Evolutionary conservation across 75 land plant genomes (phyloP), one percentile per base, ranked within the genome.

Genomic region (Picea sitchensis): DNA sequence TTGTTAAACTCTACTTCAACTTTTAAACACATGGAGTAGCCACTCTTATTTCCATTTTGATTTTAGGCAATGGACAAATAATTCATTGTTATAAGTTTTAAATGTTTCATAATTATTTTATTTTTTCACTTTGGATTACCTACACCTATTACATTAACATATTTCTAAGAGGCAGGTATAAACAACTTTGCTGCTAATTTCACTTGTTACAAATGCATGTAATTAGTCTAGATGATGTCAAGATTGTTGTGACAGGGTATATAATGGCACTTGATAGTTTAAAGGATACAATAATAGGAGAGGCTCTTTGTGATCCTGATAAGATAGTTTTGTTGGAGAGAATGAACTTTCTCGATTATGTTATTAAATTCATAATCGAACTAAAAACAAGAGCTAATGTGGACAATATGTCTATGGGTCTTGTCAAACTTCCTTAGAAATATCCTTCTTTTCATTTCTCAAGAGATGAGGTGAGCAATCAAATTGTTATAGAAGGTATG

Each of bases 371-470:
- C 77, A 96, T 96, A 32, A 96, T 96, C 75, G 99, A 96, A 73
- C 99, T 94, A 44, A 96, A 96, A 85, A 93, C 99, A 13, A 96
- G 93, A 83, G 99, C 94, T 31, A 94, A 96, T 82, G 80, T 96
- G 58, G 99, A 96, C 77, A 96, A 91, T 68, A 96, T 96, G 99
- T 87, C 93, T 30, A 61, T 68, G 80, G 99, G 99, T 8, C 83
- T 96, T 54, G 87, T 96, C 75, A 96, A 96, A 81, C 94, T 96
- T 57, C 96, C 94, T 54, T 94, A 96, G 78, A 96, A 96, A 76
- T 96, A 96, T 81, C 99, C 99, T 23, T 96, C 96, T 17, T 93
- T 96, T 83, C 99, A 96, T 77, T 96, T 96, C 81, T 93, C 99
- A 13, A 83, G 96, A 65, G 96, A 96, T 83, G 99, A 93, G 44